phyloP scores from a whole-genome alignment of 176 grass and related monocot genomes.

The Triticum turgidum region DNA sequence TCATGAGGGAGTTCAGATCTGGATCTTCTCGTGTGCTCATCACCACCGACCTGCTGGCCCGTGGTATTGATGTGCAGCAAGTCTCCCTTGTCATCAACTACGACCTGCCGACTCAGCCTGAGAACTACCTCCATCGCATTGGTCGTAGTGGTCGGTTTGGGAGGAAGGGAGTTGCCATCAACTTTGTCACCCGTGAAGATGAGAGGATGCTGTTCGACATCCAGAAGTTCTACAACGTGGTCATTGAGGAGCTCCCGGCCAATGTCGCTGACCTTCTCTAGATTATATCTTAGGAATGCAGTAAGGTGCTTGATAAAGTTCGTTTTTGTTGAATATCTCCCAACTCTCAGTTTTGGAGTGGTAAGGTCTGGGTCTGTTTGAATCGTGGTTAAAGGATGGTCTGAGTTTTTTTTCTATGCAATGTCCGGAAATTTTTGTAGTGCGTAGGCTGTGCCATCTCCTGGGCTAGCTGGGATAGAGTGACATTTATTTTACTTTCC shows the following conservation, averaged over 20 bases:
- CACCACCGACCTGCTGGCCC: conserved; percentile 76
- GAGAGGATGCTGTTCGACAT: conserved; percentile 77
- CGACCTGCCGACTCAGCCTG: conserved; percentile 67
- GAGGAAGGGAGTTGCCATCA: conserved; percentile 69
- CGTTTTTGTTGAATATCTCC: conserved; percentile 46
- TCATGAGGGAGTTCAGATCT: conserved; percentile 88
- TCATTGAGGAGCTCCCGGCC: conserved; percentile 62
- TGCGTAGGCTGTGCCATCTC: conserved; percentile 16
- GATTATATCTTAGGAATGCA: conserved; percentile 37
- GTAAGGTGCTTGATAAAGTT: conserved; percentile 36
- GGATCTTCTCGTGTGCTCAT: conserved; percentile 81
- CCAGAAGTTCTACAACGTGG: conserved; percentile 75
- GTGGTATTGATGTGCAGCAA: conserved; percentile 89
- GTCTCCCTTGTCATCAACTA: conserved; percentile 84
- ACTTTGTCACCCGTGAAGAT: conserved; percentile 70
- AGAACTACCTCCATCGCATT: conserved; percentile 83
- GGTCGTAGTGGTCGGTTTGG: conserved; percentile 73
- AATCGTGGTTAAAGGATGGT: conserved; percentile 37
- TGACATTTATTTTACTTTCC: conserved; percentile 15
- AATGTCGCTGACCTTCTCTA: conserved; percentile 83
- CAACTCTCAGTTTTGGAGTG: conserved; percentile 51
- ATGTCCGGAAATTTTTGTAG: conserved; percentile 50
- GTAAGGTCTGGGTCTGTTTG: conserved; percentile 35
- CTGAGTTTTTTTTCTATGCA: conserved; percentile 28
- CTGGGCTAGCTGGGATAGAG: conserved; percentile 31